Evolutionary conservation across 768 basidiomycete genomes (phyloP).

Genomic region (Russula virescens): DNA sequence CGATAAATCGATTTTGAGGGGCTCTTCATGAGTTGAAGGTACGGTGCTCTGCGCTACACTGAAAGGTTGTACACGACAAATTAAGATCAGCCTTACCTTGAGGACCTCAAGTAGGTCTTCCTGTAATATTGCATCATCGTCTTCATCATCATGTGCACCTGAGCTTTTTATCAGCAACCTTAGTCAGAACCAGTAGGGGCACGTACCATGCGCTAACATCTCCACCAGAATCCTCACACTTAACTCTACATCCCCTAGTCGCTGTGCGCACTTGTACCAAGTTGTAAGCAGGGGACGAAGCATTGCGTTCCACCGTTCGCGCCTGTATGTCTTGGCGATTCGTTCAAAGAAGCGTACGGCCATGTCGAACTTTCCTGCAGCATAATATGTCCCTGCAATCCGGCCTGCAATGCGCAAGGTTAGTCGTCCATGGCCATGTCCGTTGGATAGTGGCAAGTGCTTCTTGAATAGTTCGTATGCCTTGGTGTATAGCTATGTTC

Average conservation of each 20-base stretch:
- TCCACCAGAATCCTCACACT: conserved; percentile 75
- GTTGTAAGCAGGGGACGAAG: conserved; percentile 66
- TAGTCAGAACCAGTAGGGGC: background rate
- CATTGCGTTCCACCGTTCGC: conserved; percentile 74
- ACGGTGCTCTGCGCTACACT: conserved; percentile 55
- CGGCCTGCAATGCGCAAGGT: conserved; percentile 88
- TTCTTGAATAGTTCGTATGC: conserved; percentile 92
- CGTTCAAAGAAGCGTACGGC: conserved; percentile 91
- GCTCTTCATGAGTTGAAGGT: conserved; percentile 50
- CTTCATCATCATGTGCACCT: conserved; percentile 37
- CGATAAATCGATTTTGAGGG: conserved; percentile 55
- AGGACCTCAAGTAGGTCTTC: conserved; percentile 71
- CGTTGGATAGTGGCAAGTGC: conserved; percentile 39
- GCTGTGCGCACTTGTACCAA: conserved; percentile 81
- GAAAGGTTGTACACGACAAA: background rate
- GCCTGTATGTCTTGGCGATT: conserved; percentile 82
- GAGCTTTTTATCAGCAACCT: background rate
- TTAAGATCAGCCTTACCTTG: conserved; percentile 41
- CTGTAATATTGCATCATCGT: conserved; percentile 48
- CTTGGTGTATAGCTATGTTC: conserved; percentile 77
- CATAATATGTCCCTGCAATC: conserved; percentile 82
- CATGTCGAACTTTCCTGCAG: conserved; percentile 77
- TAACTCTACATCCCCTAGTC: conserved; percentile 68
- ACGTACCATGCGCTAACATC: conserved; percentile 72
- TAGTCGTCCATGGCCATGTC: conserved; percentile 62